Conservation (phyloP, 1,139 yeast genomes). For the Petasospora fabianii region DNA sequence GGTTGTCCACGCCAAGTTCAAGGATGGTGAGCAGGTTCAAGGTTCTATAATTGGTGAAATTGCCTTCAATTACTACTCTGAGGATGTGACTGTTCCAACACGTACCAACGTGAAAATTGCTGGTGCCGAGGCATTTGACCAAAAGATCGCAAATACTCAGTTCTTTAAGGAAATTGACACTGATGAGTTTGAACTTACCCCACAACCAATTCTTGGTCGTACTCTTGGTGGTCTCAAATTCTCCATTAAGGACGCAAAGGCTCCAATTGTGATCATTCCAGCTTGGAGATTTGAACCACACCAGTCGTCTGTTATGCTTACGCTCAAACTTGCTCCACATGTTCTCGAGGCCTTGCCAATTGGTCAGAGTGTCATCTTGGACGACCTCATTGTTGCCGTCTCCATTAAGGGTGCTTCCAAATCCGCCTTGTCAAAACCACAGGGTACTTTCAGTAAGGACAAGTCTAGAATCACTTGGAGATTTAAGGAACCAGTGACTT, state of each 20-base stretch:
- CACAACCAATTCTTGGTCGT: conserved; percentile 42
- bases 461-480: conserved; percentile 86
- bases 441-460: conserved; percentile 84
- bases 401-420: conserved; percentile 49
- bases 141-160: conserved; percentile 35
- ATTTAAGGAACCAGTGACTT: conserved; percentile 46
- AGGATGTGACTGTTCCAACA: conserved; percentile 32
- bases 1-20: conserved; percentile 68
- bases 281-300: conserved; percentile 85
- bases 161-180: conserved; percentile 33
- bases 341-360: conserved; percentile 36
- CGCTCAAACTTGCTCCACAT: conserved; percentile 56
- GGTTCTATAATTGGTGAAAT: conserved; percentile 75
- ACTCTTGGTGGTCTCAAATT: conserved; percentile 77
- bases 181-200: conserved; percentile 32
- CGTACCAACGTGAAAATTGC: conserved; percentile 33
- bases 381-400: conserved; percentile 68
- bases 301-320: conserved; percentile 81
- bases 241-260: conserved; percentile 44
- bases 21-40: conserved; percentile 56
- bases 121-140: conserved; percentile 30
- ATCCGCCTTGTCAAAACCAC: conserved; percentile 84
- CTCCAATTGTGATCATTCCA: conserved; percentile 75
- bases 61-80: conserved; percentile 60
- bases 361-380: conserved; percentile 35